Percentiles rank a stretch among this genome's conserved stretches.
Conservation (phyloP, 192 early-diverging fungal genomes). For the Podila epigama region DNA sequence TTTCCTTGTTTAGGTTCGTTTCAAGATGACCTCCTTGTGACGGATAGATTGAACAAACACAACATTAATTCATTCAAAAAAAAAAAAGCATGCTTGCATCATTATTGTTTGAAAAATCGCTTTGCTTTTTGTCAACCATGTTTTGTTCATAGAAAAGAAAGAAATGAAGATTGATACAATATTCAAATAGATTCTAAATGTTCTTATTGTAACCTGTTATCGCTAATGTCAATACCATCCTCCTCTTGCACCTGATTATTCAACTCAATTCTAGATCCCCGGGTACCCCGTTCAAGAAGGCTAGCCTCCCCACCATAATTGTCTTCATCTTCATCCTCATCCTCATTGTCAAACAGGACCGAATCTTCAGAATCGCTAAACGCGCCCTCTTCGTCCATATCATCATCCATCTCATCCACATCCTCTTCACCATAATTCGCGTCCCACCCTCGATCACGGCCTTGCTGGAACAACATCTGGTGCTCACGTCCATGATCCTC, state of each 20-base stretch:
- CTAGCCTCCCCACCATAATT: neutral
- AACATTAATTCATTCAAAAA: no score
- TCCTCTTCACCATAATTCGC: constrained; percentile 8
- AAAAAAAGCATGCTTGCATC: no score
- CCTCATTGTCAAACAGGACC: neutral
- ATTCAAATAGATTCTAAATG: neutral
- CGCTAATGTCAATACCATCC: neutral
- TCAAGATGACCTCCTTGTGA: no score
- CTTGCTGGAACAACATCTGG: constrained; percentile 16
- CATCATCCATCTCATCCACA: constrained; percentile 7
- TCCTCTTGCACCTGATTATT: neutral
- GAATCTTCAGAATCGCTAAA: neutral
- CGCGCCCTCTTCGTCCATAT: neutral
- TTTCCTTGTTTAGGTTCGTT: no score
- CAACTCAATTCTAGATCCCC: neutral
- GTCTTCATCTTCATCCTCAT: neutral
- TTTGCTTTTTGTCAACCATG: neutral
- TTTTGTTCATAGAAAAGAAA: neutral
- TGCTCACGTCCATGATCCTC: constrained; percentile 36
- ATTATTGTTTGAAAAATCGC: no score
- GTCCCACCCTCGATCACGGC: neutral
- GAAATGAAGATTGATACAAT: neutral
- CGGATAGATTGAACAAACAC: no score
- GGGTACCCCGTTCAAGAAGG: neutral
- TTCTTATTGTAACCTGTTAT: neutral